Percentiles rank a stretch among this genome's conserved stretches.
phyloP scores from a whole-genome alignment of 2,329 filamentous ascomycete genomes.

The Byssoonygena ceratinophila region DNA sequence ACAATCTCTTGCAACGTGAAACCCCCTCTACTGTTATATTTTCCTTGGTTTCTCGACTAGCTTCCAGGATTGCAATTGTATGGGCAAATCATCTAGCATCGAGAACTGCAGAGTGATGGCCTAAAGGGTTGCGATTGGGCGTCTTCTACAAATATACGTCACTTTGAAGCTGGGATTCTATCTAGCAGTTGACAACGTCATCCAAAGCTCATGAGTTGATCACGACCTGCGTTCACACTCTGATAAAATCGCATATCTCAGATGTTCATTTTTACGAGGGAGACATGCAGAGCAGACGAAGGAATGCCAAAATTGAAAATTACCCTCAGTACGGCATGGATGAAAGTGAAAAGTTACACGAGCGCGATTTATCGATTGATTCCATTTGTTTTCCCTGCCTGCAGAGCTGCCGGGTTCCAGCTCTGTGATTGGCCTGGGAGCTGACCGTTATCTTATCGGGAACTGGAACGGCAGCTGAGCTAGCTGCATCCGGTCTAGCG shows the following conservation, averaged over 20 bases:
- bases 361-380: conserved; percentile 9
- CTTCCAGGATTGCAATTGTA: background rate
- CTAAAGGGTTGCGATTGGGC: background rate
- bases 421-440: conserved; percentile 11
- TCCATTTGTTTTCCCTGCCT: background rate
- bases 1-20: background rate
- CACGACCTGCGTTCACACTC: background rate
- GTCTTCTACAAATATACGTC: background rate
- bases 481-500: background rate
- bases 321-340: background rate
- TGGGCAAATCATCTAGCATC: background rate
- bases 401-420: conserved; percentile 2
- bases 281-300: background rate
- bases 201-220: background rate
- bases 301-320: background rate
- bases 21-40: background rate
- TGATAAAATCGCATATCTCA: background rate
- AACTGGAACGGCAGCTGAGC: background rate
- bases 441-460: conserved; percentile 8
- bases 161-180: background rate
- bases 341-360: background rate
- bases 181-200: conserved; percentile 3
- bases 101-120: background rate
- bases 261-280: background rate
- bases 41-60: background rate